These are phyloP conservation scores for Xylariomycetidae sp. DNA, from an alignment of 2,329 filamentous ascomycete species.

Conservation along the genomic window DNA sequence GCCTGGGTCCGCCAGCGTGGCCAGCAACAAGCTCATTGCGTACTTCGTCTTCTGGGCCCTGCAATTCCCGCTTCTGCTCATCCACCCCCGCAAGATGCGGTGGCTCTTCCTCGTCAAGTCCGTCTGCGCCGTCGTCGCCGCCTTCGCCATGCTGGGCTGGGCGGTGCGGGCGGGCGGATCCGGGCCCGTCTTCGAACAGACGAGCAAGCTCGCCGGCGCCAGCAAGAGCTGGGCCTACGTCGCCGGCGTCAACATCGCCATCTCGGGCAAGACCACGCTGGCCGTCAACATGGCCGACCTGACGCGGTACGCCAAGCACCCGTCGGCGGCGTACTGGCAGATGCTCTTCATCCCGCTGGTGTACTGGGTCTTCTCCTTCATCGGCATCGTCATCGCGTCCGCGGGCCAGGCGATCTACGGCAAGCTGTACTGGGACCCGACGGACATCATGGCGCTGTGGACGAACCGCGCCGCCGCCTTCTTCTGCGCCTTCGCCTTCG, in stretches of 20 bases:
- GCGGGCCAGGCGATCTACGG: constrained; percentile 6
- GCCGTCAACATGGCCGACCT: constrained; percentile 8
- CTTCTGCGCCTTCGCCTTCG: constrained; percentile 6
- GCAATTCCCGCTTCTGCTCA: constrained; percentile 44
- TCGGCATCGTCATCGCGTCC: constrained; percentile 6
- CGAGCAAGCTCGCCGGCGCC: constrained; percentile 3
- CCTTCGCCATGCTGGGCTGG: constrained; percentile 24
- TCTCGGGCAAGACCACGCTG: constrained; percentile 5
- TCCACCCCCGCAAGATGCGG: constrained; percentile 43
- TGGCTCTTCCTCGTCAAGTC: constrained; percentile 42
- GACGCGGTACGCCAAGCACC: constrained; percentile 4
- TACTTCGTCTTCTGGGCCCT: constrained; percentile 48
- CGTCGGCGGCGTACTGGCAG: constrained; percentile 6
- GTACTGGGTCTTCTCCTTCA: constrained; percentile 7
- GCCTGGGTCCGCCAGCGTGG: constrained; percentile 32
- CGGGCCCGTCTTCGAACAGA: constrained; percentile 12
- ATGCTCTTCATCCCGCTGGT: constrained; percentile 6
- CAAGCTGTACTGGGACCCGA: constrained; percentile 5
- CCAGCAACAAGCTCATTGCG: constrained; percentile 44
- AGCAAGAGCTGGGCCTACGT: constrained; percentile 11
- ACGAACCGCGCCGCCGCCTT: constrained; percentile 5
- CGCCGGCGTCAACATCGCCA: constrained; percentile 12
- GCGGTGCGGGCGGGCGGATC: constrained; percentile 21
- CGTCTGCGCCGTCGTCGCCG: constrained; percentile 27
- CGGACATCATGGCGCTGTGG: constrained; percentile 6